Conservation (phyloP, 805 yeast genomes). For the Metschnikowia orientalis region DNA sequence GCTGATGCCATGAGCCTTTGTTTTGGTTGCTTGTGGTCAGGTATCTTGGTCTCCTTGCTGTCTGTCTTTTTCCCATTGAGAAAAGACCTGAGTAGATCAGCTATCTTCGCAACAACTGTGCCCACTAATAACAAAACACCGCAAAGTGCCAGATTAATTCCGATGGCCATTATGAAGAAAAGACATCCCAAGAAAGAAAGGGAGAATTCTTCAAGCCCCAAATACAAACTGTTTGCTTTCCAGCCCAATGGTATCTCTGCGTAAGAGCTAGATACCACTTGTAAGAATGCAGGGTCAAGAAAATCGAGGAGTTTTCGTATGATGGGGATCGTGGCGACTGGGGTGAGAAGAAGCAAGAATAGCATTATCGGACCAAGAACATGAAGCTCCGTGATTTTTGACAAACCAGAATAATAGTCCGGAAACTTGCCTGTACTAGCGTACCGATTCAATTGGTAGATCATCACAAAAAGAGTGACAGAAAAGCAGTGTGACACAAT, state of each 20-base stretch:
- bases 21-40: slow-evolving; percentile 6
- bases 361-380: slow-evolving; percentile 21
- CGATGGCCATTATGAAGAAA: slow-evolving; percentile 44
- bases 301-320: slow-evolving; percentile 38
- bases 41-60: background rate
- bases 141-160: slow-evolving; percentile 43
- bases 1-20: slow-evolving; percentile 29
- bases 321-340: slow-evolving; percentile 27
- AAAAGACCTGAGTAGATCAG: no score
- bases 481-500: slow-evolving; percentile 67
- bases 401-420: slow-evolving; percentile 35
- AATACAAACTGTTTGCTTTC: slow-evolving; percentile 51
- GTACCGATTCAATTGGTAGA: slow-evolving; percentile 49
- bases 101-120: no score
- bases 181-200: slow-evolving; percentile 58
- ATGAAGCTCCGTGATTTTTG: slow-evolving; percentile 18
- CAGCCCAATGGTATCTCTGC: slow-evolving; percentile 32
- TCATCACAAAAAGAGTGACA: slow-evolving; percentile 47
- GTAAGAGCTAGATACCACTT: slow-evolving; percentile 42
- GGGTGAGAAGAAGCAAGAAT: slow-evolving; percentile 35
- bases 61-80: background rate
- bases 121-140: no score
- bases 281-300: slow-evolving; percentile 53
- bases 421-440: slow-evolving; percentile 26
- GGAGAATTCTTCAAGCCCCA: slow-evolving; percentile 60